Evolutionary conservation across 2,329 filamentous ascomycete species (phyloP).

Genomic region (Meredithiella fracta): DNA sequence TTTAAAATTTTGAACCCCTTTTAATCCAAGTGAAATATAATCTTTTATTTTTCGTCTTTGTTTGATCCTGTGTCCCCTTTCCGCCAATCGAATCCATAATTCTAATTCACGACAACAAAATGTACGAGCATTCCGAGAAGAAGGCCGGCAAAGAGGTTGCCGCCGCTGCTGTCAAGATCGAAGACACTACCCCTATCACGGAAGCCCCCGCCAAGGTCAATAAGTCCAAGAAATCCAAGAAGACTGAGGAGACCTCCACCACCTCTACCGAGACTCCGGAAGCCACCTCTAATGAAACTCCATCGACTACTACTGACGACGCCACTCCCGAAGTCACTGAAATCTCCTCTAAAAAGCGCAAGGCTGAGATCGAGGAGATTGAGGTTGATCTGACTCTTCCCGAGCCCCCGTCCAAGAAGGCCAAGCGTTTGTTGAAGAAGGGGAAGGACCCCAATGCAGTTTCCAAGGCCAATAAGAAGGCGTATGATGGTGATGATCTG

Average conservation of each 20-base stretch:
- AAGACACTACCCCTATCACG: not conserved
- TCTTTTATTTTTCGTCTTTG: not conserved
- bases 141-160: slow-evolving; percentile 5
- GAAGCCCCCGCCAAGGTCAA: not conserved
- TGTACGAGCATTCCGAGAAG: slow-evolving; percentile 11
- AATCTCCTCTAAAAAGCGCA: slow-evolving; percentile 48
- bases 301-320: not conserved
- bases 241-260: not conserved
- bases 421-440: slow-evolving; percentile 78
- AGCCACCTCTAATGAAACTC: not conserved
- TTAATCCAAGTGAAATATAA: not conserved
- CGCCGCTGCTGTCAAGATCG: not conserved
- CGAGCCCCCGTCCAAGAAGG: slow-evolving; percentile 89
- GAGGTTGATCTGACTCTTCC: slow-evolving; percentile 82
- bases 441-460: slow-evolving; percentile 40
- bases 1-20: not conserved
- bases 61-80: not conserved
- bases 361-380: slow-evolving; percentile 53
- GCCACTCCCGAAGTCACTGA: not conserved
- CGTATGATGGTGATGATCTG: slow-evolving; percentile 21
- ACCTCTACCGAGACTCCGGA: not conserved
- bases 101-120: not conserved
- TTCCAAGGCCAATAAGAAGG: slow-evolving; percentile 23
- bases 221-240: slow-evolving; percentile 5
- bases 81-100: not conserved